These are phyloP conservation scores for Lyophyllum decastes DNA, from an alignment of 768 basidiomycete genomes.

Conservation along the genomic window DNA sequence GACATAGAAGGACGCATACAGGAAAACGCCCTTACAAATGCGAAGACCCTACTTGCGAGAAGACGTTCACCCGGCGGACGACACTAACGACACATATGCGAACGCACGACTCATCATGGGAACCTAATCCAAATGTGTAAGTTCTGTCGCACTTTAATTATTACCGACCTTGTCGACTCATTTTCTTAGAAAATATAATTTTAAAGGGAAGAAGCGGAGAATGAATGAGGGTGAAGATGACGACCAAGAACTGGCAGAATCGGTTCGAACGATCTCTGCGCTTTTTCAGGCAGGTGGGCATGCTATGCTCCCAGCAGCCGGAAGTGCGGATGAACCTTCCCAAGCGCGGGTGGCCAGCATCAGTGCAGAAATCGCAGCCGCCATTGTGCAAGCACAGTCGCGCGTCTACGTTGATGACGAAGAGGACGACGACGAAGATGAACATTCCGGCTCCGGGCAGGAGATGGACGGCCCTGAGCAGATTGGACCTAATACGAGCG, in stretches of 20 bases:
- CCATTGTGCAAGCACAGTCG: conserved; percentile 73
- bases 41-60: conserved; percentile 79
- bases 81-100: conserved; percentile 87
- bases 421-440: conserved; percentile 49
- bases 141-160: conserved; percentile 26
- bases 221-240: conserved; percentile 52
- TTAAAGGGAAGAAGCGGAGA: conserved; percentile 72
- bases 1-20: conserved; percentile 88
- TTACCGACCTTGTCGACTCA: conserved; percentile 4
- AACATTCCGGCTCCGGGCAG: conserved; percentile 52
- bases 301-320: conserved; percentile 25
- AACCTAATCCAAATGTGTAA: conserved; percentile 81
- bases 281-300: conserved; percentile 55
- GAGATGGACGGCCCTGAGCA: conserved; percentile 49
- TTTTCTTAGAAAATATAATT: conserved; percentile 65
- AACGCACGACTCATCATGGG: conserved; percentile 84
- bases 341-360: conserved; percentile 75
- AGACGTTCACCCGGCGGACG: conserved; percentile 85
- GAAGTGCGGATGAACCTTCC: conserved; percentile 46
- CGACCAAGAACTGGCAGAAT: conserved; percentile 69
- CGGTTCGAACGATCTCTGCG: conserved; percentile 74
- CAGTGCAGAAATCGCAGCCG: conserved; percentile 78
- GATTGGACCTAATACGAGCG: conserved; percentile 63
- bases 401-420: conserved; percentile 56
- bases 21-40: conserved; percentile 88